Conservation (phyloP, 75 land plant species). For the Picea glauca region DNA sequence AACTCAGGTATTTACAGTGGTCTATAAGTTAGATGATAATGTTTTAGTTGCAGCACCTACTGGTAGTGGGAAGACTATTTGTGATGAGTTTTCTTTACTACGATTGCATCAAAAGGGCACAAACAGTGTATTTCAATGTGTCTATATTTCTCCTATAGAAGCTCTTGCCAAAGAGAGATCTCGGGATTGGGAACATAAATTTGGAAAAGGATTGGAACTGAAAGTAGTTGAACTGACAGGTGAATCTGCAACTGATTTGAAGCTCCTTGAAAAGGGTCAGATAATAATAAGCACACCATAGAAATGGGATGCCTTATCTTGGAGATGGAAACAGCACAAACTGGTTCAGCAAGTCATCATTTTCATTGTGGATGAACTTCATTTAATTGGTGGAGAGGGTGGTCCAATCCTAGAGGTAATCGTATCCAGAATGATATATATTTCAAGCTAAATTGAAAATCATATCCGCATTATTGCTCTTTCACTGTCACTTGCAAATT, state of each 20-base stretch:
- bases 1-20: slow-evolving; percentile 95
- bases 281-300: slow-evolving; percentile 88
- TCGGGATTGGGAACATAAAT: slow-evolving; percentile 81
- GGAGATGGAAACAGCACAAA: slow-evolving; percentile 88
- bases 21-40: slow-evolving; percentile 96
- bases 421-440: slow-evolving; percentile 92
- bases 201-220: slow-evolving; percentile 71
- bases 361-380: slow-evolving; percentile 89
- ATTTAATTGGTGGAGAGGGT: slow-evolving; percentile 86
- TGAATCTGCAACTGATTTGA: slow-evolving; percentile 72
- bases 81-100: slow-evolving; percentile 92
- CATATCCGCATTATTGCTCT: slow-evolving; percentile 81
- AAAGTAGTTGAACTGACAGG: slow-evolving; percentile 93
- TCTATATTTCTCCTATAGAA: slow-evolving; percentile 89
- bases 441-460: slow-evolving; percentile 65
- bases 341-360: slow-evolving; percentile 84
- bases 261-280: slow-evolving; percentile 82
- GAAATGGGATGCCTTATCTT: slow-evolving; percentile 93
- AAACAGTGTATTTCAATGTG: slow-evolving; percentile 52
- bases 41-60: slow-evolving; percentile 97
- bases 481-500: slow-evolving; percentile 97
- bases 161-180: slow-evolving; percentile 85
- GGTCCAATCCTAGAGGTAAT: slow-evolving; percentile 90
- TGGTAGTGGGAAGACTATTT: slow-evolving; percentile 98
- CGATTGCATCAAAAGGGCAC: slow-evolving; percentile 73